A percentile compares a stretch with the other conserved stretches of the same genome.
These are phyloP conservation scores for Hypoxylon sp. DNA, from an alignment of 2,329 filamentous ascomycete species.

Conservation along the genomic window DNA sequence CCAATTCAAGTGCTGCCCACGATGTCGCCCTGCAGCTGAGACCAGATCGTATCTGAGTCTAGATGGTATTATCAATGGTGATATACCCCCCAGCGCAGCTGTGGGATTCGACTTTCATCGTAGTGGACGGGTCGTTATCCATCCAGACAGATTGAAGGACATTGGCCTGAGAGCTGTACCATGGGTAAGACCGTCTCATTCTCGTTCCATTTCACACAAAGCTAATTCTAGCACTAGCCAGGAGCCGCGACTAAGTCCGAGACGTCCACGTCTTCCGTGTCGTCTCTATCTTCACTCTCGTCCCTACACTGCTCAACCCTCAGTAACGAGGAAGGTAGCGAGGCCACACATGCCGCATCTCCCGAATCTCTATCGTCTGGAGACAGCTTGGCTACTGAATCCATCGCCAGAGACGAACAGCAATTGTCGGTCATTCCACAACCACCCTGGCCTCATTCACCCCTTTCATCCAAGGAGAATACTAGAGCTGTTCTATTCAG, in stretches of 20 bases:
- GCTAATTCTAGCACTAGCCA: constrained; percentile 39
- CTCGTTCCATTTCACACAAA: constrained; percentile 1
- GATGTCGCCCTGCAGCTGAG: constrained; percentile 62
- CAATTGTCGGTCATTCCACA: constrained; percentile 24
- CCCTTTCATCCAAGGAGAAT: constrained; percentile 7
- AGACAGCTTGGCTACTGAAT: constrained; percentile 18
- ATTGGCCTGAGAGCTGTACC: constrained; percentile 59
- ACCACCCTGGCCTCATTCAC: constrained; percentile 36
- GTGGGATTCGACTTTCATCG: constrained; percentile 68
- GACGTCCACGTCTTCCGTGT: constrained; percentile 2
- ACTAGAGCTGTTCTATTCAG: constrained; percentile 17
- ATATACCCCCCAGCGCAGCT: constrained; percentile 65
- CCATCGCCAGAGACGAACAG: constrained; percentile 11
- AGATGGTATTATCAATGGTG: constrained; percentile 64
- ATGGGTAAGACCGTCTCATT: constrained; percentile 52
- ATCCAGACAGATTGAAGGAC: constrained; percentile 57
- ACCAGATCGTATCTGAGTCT: constrained; percentile 66
- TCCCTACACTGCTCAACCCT: constrained; percentile 20
- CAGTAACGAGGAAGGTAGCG: constrained; percentile 26
- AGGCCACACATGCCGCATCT: constrained; percentile 20
- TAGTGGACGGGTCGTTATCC: constrained; percentile 61
- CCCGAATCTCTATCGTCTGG: constrained; percentile 16
- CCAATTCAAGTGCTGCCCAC: constrained; percentile 65
- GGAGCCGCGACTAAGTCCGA: neutral
- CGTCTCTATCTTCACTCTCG: constrained; percentile 30